phyloP scores from a whole-genome alignment of 2,329 filamentous ascomycete genomes.

The Gnomoniopsis smithogilvyi region DNA sequence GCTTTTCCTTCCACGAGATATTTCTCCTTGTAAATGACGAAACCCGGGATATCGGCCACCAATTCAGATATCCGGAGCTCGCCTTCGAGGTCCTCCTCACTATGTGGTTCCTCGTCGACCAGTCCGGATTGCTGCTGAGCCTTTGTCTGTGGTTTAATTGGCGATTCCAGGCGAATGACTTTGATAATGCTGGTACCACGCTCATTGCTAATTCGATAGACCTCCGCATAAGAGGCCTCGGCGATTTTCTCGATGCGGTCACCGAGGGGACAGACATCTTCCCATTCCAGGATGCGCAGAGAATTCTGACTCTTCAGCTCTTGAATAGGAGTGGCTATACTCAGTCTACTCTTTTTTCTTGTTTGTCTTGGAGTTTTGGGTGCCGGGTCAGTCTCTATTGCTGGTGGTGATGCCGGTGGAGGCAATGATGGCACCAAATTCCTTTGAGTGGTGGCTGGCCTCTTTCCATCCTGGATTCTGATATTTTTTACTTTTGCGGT shows the following conservation, averaged over 20 bases:
- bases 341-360: neutral
- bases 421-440: neutral
- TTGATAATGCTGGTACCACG: constrained; percentile 64
- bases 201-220: constrained; percentile 59
- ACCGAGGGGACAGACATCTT: constrained; percentile 52
- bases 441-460: neutral
- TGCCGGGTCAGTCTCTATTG: neutral
- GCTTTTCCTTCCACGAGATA: constrained; percentile 58
- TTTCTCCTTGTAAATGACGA: constrained; percentile 63
- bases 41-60: constrained; percentile 61
- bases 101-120: constrained; percentile 57
- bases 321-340: neutral
- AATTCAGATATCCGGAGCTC: constrained; percentile 63
- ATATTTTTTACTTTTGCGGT: constrained; percentile 22
- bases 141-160: constrained; percentile 56
- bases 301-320: constrained; percentile 19
- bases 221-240: constrained; percentile 64
- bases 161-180: constrained; percentile 56
- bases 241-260: constrained; percentile 61
- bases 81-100: constrained; percentile 51
- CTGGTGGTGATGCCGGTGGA: neutral
- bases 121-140: constrained; percentile 50
- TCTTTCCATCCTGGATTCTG: constrained; percentile 16
- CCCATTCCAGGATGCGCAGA: constrained; percentile 50
- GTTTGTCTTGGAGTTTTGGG: constrained; percentile 7